These are phyloP conservation scores for Podochytrium sp. DNA, from an alignment of 192 early-diverging fungal species.

Conservation along the genomic window DNA sequence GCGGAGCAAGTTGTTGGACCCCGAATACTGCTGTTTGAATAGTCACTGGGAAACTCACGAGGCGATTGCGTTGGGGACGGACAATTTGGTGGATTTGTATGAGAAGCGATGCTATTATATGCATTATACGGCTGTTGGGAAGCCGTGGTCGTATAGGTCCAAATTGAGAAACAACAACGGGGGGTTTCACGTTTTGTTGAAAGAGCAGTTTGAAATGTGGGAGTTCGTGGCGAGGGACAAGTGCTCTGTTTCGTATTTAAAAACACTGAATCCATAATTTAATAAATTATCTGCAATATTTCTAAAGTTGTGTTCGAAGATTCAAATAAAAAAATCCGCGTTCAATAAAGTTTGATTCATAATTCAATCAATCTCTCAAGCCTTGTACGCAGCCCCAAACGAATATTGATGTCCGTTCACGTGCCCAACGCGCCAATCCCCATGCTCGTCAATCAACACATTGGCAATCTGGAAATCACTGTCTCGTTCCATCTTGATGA, in stretches of 20 bases:
- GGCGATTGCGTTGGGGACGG: not conserved
- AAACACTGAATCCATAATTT: too few relatives aligned
- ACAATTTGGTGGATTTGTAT: not conserved
- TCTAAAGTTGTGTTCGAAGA: too few relatives aligned
- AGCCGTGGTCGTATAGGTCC: too few relatives aligned
- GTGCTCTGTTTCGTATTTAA: too few relatives aligned
- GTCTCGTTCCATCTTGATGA: not conserved
- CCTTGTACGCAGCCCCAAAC: constrained; percentile 18
- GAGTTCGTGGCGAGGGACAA: too few relatives aligned
- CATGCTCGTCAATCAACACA: not conserved
- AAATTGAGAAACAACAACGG: too few relatives aligned
- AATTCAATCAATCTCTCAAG: not conserved
- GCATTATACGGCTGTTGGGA: too few relatives aligned
- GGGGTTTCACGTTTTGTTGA: too few relatives aligned
- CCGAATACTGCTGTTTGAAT: not conserved
- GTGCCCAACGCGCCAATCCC: constrained; percentile 26
- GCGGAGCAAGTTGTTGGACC: not conserved
- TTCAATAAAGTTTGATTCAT: too few relatives aligned
- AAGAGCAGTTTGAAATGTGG: too few relatives aligned
- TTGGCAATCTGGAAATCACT: not conserved
- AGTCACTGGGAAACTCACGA: not conserved
- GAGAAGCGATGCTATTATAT: not conserved
- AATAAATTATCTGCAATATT: too few relatives aligned
- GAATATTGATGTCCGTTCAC: not conserved
- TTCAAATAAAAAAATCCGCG: too few relatives aligned